phyloP scores from a whole-genome alignment of 2,329 filamentous ascomycete species.

The Boeremia exigua region DNA sequence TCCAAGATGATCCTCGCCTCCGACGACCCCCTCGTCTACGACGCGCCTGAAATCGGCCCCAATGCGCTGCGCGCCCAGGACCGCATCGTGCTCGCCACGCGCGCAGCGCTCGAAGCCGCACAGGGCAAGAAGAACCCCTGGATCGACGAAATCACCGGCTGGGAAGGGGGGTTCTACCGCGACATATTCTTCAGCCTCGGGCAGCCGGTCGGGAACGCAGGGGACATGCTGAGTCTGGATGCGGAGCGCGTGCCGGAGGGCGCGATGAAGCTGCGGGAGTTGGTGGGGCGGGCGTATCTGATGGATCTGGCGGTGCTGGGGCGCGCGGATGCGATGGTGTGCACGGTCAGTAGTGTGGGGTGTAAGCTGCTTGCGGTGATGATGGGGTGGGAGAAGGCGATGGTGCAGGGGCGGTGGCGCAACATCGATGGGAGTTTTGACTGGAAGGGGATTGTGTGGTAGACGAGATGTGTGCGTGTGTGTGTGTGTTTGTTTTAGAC shows the following conservation, averaged over 20 bases:
- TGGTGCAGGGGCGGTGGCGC: constrained; percentile 66
- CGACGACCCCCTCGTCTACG: constrained; percentile 79
- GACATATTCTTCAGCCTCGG: constrained; percentile 83
- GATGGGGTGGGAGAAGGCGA: constrained; percentile 75
- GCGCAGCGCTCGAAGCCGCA: constrained; percentile 55
- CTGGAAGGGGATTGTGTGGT: constrained; percentile 49
- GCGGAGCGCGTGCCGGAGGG: constrained; percentile 42
- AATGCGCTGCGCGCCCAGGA: constrained; percentile 69
- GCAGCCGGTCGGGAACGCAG: constrained; percentile 38
- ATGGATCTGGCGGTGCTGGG: constrained; percentile 80
- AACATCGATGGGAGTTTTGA: constrained; percentile 64
- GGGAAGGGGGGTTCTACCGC: constrained; percentile 87
- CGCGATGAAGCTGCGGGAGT: constrained; percentile 71
- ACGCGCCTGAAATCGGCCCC: constrained; percentile 66
- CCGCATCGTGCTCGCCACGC: constrained; percentile 76
- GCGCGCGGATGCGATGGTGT: constrained; percentile 73
- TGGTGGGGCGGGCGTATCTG: constrained; percentile 81
- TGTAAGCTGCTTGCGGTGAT: constrained; percentile 82
- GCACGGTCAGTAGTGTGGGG: constrained; percentile 70
- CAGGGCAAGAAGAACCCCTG: constrained; percentile 56
- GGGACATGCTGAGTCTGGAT: constrained; percentile 31
- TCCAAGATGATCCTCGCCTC: constrained; percentile 71
- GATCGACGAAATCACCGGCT: constrained; percentile 78
- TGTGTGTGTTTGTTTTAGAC: background rate
- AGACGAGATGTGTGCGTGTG: background rate